A percentile compares a stretch with the other conserved stretches of the same genome.
Evolutionary conservation across 2,329 filamentous ascomycete species (phyloP).

Genomic region (Botrytis byssoidea): DNA sequence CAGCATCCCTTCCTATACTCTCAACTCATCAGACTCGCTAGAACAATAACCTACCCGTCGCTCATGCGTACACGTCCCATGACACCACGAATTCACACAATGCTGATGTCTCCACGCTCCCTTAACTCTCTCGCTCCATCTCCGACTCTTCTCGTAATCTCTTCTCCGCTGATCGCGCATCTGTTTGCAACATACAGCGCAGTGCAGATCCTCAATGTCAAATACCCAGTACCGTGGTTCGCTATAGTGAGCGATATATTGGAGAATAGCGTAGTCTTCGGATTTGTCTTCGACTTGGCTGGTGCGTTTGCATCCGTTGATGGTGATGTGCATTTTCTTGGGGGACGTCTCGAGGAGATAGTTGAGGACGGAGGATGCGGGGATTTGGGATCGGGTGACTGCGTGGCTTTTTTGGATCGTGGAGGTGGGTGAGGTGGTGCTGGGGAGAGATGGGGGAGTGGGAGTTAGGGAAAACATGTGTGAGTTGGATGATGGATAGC

Average conservation of each 20-base stretch:
- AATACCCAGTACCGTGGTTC: conserved; percentile 12
- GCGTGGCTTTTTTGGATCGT: not conserved
- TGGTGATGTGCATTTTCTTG: not conserved
- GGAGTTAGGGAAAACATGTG: not conserved
- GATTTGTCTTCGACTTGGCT: conserved; percentile 8
- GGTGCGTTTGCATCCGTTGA: conserved; percentile 6
- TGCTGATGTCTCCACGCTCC: conserved; percentile 13
- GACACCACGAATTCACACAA: conserved; percentile 17
- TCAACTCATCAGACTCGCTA: not conserved
- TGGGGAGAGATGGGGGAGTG: not conserved
- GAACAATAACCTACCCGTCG: not conserved
- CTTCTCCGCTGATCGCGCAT: conserved; percentile 5
- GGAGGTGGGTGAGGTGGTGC: not conserved
- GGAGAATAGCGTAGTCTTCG: conserved; percentile 1
- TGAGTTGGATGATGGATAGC: not conserved
- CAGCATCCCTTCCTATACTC: rapidly evolving
- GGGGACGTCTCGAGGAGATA: not conserved
- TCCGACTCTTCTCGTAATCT: not conserved
- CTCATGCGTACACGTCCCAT: not conserved
- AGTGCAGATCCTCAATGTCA: conserved; percentile 21
- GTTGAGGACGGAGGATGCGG: not conserved
- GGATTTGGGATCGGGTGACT: not conserved
- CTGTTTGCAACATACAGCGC: not conserved
- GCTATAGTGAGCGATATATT: not conserved
- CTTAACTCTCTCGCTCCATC: not conserved